Evolutionary conservation across 306 rosid genomes (phyloP).

Genomic region (Hippophae rhamnoides): DNA sequence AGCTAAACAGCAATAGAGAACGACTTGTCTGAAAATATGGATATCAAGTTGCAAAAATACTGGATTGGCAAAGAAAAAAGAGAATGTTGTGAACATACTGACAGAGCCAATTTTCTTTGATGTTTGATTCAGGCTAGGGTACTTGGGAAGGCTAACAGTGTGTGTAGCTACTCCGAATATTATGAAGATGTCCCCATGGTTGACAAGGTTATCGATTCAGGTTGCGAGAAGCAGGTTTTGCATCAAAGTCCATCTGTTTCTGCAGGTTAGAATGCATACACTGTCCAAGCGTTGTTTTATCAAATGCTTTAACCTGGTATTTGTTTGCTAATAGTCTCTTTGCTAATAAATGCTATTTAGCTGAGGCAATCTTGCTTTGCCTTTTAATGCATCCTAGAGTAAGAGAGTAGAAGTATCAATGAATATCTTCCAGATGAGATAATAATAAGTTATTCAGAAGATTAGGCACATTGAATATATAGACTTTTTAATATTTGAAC

Average conservation of each 20-base stretch:
- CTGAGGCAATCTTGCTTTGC: neutral
- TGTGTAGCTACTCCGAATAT: conserved; percentile 35
- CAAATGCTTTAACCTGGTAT: neutral
- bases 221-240: conserved; percentile 34
- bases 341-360: neutral
- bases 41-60: neutral
- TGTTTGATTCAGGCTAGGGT: conserved; percentile 54
- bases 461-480: neutral
- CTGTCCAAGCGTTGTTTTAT: conserved; percentile 13
- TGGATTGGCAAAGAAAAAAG: neutral
- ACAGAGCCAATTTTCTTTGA: conserved; percentile 11
- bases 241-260: conserved; percentile 26
- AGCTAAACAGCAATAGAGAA: neutral
- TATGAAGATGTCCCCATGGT: conserved; percentile 76
- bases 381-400: neutral
- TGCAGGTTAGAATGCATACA: conserved; percentile 31
- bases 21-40: neutral
- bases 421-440: neutral
- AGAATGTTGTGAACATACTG: too few relatives aligned
- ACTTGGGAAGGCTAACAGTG: conserved; percentile 27
- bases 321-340: neutral
- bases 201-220: conserved; percentile 73
- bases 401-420: neutral
- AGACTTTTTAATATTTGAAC: neutral
- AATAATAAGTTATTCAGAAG: neutral